A percentile compares a stretch with the other conserved stretches of the same genome.
These are phyloP conservation scores for Spencermartinsiella europaea DNA, from an alignment of 805 yeast genomes.

Conservation along the genomic window DNA sequence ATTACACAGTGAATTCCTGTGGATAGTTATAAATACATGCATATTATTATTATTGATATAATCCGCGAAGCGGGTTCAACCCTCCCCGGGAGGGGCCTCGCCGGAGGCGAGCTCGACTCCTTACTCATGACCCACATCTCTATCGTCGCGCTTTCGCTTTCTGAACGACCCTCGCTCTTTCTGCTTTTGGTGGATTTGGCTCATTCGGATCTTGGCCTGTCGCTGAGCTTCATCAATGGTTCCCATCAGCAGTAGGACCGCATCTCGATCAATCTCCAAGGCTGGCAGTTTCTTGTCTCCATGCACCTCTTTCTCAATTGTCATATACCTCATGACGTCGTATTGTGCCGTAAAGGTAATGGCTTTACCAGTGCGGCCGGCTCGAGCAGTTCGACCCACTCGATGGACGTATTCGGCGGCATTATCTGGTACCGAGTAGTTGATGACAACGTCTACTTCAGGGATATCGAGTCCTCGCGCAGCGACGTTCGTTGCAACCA, in stretches of 20 bases:
- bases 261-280: slow-evolving; percentile 71
- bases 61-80: too few relatives aligned
- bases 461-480: slow-evolving; percentile 98
- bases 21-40: too few relatives aligned
- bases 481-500: slow-evolving; percentile 95
- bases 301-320: slow-evolving; percentile 83
- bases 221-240: slow-evolving; percentile 90
- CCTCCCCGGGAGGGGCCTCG: too few relatives aligned
- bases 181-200: slow-evolving; percentile 53
- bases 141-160: slow-evolving; percentile 40
- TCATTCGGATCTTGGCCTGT: slow-evolving; percentile 78
- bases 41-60: too few relatives aligned
- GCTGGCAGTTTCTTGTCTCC: slow-evolving; percentile 68
- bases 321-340: slow-evolving; percentile 79
- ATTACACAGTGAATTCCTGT: too few relatives aligned
- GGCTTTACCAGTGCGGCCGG: slow-evolving; percentile 84
- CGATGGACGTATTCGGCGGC: slow-evolving; percentile 95
- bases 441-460: slow-evolving; percentile 79
- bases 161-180: slow-evolving; percentile 34
- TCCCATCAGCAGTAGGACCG: slow-evolving; percentile 70
- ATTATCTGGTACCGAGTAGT: slow-evolving; percentile 91
- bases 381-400: slow-evolving; percentile 99
- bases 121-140: slow-evolving; percentile 42
- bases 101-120: too few relatives aligned
- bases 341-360: slow-evolving; percentile 87